Conservation (phyloP, 176 grass and related monocot genomes). For the Alloteropsis semialata region DNA sequence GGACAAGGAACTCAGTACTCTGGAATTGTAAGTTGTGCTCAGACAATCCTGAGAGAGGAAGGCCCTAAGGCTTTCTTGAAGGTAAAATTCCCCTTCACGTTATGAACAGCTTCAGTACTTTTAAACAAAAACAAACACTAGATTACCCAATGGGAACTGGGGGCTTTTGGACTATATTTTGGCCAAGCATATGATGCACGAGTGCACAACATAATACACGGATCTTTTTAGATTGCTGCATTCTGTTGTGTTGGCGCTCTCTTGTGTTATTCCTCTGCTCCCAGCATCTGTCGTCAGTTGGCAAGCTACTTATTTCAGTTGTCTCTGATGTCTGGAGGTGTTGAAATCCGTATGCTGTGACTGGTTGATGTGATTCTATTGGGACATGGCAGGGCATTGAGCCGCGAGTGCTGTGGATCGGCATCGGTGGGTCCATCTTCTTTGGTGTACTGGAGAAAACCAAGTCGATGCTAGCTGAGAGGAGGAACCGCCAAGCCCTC, state of each 20-base stretch:
- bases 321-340: not conserved
- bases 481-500: not conserved
- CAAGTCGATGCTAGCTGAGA: conserved; percentile 53
- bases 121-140: not conserved
- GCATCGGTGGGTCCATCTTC: conserved; percentile 95
- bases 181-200: not conserved
- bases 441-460: conserved; percentile 89
- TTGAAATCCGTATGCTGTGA: not conserved
- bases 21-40: conserved; percentile 68
- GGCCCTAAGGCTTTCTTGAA: conserved; percentile 76
- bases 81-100: conserved; percentile 25
- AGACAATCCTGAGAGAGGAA: conserved; percentile 83
- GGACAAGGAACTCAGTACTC: conserved; percentile 70
- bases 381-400: conserved; percentile 65
- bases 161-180: not conserved
- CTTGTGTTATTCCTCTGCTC: not conserved
- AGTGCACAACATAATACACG: no score
- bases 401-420: conserved; percentile 90
- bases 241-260: not conserved
- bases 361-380: conserved; percentile 6
- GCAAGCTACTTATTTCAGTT: not conserved
- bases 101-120: not conserved
- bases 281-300: not conserved
- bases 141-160: not conserved
- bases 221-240: not conserved